These are phyloP conservation scores for Scolecobasidium constrictum DNA, from an alignment of 2,329 filamentous ascomycete species.

Conservation along the genomic window DNA sequence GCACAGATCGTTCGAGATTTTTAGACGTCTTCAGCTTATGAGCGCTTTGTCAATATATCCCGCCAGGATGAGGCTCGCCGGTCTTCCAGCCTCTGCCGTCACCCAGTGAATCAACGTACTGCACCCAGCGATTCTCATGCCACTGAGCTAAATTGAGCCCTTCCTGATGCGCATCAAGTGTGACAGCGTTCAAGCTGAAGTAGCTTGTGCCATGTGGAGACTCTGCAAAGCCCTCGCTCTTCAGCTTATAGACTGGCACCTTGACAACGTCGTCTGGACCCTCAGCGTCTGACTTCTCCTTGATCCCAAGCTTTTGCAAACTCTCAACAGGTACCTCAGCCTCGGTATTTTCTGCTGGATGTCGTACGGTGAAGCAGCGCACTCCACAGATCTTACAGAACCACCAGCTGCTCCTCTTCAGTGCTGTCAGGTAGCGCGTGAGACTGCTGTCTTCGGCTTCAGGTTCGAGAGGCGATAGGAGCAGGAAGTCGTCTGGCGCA, in stretches of 20 bases:
- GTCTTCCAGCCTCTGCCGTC: slow-evolving; percentile 1
- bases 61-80: slow-evolving; percentile 9
- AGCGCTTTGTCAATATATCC: slow-evolving; percentile 10
- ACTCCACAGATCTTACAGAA: slow-evolving; percentile 39
- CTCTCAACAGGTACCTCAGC: slow-evolving; percentile 4
- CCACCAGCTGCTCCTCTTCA: slow-evolving; percentile 27
- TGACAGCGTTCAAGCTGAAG: slow-evolving; percentile 23
- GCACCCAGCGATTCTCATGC: slow-evolving; percentile 23
- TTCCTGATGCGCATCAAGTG: slow-evolving; percentile 18
- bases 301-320: background rate
- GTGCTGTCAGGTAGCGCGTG: slow-evolving; percentile 29
- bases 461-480: slow-evolving; percentile 32
- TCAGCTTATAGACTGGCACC: slow-evolving; percentile 18
- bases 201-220: slow-evolving; percentile 14
- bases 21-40: too few relatives aligned
- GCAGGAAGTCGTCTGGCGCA: slow-evolving; percentile 32
- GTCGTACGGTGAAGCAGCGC: slow-evolving; percentile 31
- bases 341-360: slow-evolving; percentile 19
- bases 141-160: slow-evolving; percentile 21
- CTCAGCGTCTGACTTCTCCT: background rate
- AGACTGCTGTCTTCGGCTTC: slow-evolving; percentile 20
- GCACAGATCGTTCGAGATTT: too few relatives aligned
- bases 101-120: slow-evolving; percentile 18
- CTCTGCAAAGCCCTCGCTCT: slow-evolving; percentile 10
- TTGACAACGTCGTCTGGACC: background rate